Base-by-base conservation (phyloP, 2,329 filamentous ascomycete species). In the Chaetomium sp. region DNA sequence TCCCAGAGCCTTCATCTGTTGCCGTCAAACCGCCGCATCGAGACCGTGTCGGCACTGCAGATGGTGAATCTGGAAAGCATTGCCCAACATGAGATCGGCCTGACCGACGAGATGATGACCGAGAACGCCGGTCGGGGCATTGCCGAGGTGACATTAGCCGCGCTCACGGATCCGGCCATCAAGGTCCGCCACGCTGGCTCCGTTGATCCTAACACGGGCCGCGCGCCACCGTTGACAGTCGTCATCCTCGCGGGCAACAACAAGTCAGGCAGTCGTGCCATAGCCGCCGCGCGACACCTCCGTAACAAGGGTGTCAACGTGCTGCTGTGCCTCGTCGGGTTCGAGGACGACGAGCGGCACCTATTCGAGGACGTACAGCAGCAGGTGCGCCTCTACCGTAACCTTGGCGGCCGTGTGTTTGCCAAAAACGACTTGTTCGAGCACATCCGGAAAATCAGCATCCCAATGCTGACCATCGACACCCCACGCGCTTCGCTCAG, bases 181-280 rank as follows among this genome's bases (percentile, higher is more conserved):
- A 82, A 74, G 70, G 77, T 79, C 47, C 81, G 74, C 9, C 70
- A 64, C 33, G 59, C 78, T 19, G 75, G 74, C 47, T 78, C 68
- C 49, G 75, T 68, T 65, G 46, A 70, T 58, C 40, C 65, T 48
- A 36, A 61, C 7, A 58, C 62, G 12, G 60, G 61, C 36, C 53
- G n/a, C 37, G 59, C 62, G 5, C 56, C 62, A 1, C 62, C 71
- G 34, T 61, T 67, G 54, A 76, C 77, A 0, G 74, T 84, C 36
- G 84, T 95, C 27, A 82, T 97, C 6, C 78, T 97, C n/a, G 91
- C 89, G 0, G 92, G 94, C n/a, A 97, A 96, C 70, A 92, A 96
- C 70, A 90, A 90, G 62, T 91, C 87, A 0, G 91, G 92, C 41
- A 86, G 89, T 40, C 81, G 92, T 56, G 90, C 91, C 3, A 79